Evolutionary conservation across 1,284 basidiomycete species (phyloP).

Genomic region (Singerocomus inundabilis): DNA sequence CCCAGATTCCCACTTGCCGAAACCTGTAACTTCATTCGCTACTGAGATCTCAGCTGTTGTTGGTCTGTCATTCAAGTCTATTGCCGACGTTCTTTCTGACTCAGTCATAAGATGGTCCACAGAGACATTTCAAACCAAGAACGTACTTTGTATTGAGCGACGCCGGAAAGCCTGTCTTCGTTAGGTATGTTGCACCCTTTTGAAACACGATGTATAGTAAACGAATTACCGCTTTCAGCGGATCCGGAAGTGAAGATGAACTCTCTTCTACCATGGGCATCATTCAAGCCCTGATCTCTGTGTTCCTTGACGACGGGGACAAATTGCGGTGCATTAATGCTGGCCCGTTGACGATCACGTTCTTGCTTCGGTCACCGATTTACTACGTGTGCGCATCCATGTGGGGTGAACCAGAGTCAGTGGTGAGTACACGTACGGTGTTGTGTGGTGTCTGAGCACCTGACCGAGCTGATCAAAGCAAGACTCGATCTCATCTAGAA

Average conservation of each 20-base stretch:
- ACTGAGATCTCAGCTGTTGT: conserved; percentile 13
- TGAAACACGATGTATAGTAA: conserved; percentile 1
- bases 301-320: conserved; percentile 85
- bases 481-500: conserved; percentile 92
- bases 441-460: conserved; percentile 10
- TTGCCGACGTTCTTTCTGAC: neutral
- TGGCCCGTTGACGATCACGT: conserved; percentile 76
- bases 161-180: conserved; percentile 92
- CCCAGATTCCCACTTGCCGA: conserved; percentile 16
- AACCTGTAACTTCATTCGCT: conserved; percentile 12
- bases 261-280: conserved; percentile 85
- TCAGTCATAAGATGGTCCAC: conserved; percentile 22
- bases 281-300: conserved; percentile 92
- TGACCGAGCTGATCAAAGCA: conserved; percentile 48
- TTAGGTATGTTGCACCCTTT: conserved; percentile 49
- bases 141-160: conserved; percentile 92
- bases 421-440: conserved; percentile 59
- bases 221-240: conserved; percentile 36
- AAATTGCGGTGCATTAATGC: conserved; percentile 79
- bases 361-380: conserved; percentile 81
- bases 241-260: conserved; percentile 50
- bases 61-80: conserved; percentile 9
- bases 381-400: conserved; percentile 90
- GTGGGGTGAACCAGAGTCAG: conserved; percentile 92
- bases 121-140: conserved; percentile 54